Evolutionary conservation across 805 yeast species (phyloP).

Genomic region (Zygotorulaspora danielsina): DNA sequence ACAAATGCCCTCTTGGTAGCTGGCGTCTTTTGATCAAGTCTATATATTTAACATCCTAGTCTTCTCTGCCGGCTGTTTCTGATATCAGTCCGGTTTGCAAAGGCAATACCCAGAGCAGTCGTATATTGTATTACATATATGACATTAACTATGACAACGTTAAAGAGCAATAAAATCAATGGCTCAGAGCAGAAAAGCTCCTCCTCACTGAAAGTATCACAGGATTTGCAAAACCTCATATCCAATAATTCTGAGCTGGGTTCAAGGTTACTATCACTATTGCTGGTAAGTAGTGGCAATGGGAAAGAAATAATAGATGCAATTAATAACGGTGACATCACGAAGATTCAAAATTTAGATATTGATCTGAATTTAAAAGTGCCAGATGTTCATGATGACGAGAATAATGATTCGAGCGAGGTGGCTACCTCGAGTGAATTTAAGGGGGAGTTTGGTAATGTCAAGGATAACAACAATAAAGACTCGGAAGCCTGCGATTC

Average conservation of each 20-base stretch:
- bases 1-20: too few species aligned
- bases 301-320: constrained; percentile 31
- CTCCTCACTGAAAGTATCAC: constrained; percentile 8
- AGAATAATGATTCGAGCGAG: background rate
- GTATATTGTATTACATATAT: too few species aligned
- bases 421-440: background rate
- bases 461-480: background rate
- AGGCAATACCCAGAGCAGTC: too few species aligned
- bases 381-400: background rate
- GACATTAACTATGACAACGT: background rate
- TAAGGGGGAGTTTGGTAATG: background rate
- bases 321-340: constrained; percentile 22
- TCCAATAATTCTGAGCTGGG: constrained; percentile 31
- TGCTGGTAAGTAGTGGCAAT: constrained; percentile 31
- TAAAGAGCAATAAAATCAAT: constrained; percentile 1
- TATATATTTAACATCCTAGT: too few species aligned
- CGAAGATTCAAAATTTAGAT: constrained; percentile 10
- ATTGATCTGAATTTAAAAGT: constrained; percentile 9
- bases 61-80: too few species aligned
- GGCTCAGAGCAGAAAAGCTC: background rate
- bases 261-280: constrained; percentile 28
- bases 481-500: background rate
- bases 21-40: too few species aligned
- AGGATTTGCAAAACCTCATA: constrained; percentile 23
- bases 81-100: too few species aligned